Percentiles rank a stretch among this genome's conserved stretches.
phyloP scores from a whole-genome alignment of 495 filamentous ascomycete genomes.

The Neurospora discreta region DNA sequence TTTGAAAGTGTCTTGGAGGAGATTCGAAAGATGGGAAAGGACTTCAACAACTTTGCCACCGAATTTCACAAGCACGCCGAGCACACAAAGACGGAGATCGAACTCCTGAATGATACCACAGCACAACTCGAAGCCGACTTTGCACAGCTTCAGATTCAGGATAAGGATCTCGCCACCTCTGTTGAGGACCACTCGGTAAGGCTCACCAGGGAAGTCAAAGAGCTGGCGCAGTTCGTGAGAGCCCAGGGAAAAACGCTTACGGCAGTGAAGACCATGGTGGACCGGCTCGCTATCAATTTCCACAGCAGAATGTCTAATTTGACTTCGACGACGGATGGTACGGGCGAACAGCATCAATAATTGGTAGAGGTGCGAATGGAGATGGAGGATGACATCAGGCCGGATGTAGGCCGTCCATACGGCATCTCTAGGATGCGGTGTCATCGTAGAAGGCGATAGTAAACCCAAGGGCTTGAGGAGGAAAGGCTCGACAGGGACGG shows the following conservation, averaged over 20 bases:
- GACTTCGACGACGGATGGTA: not conserved
- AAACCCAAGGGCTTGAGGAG: not conserved
- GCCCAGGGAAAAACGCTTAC: not conserved
- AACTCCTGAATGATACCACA: not conserved
- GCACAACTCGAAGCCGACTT: not conserved
- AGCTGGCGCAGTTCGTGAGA: not conserved
- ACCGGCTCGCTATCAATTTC: not conserved
- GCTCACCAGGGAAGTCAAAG: not conserved
- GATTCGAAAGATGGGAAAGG: not conserved
- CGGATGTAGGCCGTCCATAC: not conserved
- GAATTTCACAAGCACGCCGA: not conserved
- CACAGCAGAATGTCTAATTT: not conserved
- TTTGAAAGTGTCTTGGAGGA: not conserved
- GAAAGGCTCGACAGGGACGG: not conserved
- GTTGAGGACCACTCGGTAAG: not conserved
- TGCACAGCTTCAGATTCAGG: not conserved
- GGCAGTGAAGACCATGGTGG: not conserved
- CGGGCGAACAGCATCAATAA: not conserved
- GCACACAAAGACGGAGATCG: not conserved
- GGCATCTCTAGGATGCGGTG: not conserved
- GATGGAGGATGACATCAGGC: not conserved
- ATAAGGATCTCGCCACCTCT: not conserved
- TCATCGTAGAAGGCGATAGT: not conserved
- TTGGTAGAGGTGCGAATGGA: not conserved
- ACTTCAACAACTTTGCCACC: not conserved